Conservation (phyloP, 768 basidiomycete genomes). For the Clitopilus hobsonii region DNA sequence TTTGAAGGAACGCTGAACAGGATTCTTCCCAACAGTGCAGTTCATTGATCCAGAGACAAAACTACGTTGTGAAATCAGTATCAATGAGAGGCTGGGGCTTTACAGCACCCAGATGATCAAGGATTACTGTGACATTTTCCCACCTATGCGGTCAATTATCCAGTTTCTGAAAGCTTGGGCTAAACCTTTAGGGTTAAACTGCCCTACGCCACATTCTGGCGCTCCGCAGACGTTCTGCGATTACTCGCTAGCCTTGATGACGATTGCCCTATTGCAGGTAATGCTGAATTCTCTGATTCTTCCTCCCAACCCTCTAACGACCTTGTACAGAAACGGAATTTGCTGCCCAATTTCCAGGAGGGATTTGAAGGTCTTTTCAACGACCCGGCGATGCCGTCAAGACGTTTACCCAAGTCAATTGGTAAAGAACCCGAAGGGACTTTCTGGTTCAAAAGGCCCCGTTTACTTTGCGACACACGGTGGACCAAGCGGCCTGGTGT, state of each 20-base stretch:
- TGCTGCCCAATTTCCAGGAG: conserved; percentile 54
- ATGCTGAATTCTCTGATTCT: not conserved
- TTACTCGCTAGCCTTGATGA: conserved; percentile 59
- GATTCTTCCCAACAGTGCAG: conserved; percentile 35
- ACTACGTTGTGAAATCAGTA: conserved; percentile 50
- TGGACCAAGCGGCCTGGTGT: conserved; percentile 10
- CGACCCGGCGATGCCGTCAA: not conserved
- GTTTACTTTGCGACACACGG: conserved; percentile 25
- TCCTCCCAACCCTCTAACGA: not conserved
- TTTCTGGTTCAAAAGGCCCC: not conserved
- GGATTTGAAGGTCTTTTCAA: conserved; percentile 31
- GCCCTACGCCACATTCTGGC: conserved; percentile 22
- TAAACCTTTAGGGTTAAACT: conserved; percentile 45
- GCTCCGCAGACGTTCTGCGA: conserved; percentile 47
- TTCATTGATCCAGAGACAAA: conserved; percentile 38
- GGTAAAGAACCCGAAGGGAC: not conserved
- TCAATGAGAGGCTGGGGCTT: conserved; percentile 57
- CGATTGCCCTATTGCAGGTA: conserved; percentile 56
- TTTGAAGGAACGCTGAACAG: not conserved
- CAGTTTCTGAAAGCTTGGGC: conserved; percentile 58
- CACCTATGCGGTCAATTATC: conserved; percentile 39
- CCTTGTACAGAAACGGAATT: conserved; percentile 28
- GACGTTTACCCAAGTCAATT: not conserved
- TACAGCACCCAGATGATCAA: conserved; percentile 46
- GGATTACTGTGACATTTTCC: conserved; percentile 43